Evolutionary conservation across 2,329 filamentous ascomycete species (phyloP).

Genomic region (Apiospora hydei): DNA sequence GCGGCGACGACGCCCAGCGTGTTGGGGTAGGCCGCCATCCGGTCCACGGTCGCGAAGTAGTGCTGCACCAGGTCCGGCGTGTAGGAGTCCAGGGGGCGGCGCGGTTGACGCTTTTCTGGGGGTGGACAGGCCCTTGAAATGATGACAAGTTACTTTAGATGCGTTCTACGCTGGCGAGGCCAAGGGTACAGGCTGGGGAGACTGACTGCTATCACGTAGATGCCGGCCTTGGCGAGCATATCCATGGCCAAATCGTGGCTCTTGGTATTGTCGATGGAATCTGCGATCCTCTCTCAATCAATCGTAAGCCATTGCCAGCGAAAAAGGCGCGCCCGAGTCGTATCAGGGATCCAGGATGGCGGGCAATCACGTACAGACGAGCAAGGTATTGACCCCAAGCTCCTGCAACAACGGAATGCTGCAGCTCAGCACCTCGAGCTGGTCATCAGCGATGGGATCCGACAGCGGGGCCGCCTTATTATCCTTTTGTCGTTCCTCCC

Average conservation of each 20-base stretch:
- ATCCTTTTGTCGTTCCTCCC: neutral
- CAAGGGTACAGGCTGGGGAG: neutral
- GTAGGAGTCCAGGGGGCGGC: constrained; percentile 31
- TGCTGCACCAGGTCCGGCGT: constrained; percentile 28
- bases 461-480: too few relatives aligned
- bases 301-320: neutral
- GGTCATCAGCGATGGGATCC: constrained; percentile 34
- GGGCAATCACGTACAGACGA: constrained; percentile 31
- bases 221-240: constrained; percentile 35
- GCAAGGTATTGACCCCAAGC: constrained; percentile 38
- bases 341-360: neutral
- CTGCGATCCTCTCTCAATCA: constrained; percentile 27
- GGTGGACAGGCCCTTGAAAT: constrained; percentile 29
- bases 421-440: constrained; percentile 33
- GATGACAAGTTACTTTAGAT: neutral
- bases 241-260: constrained; percentile 36
- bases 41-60: constrained; percentile 37
- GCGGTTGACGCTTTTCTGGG: constrained; percentile 24
- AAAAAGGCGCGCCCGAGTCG: too few relatives aligned
- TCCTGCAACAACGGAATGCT: constrained; percentile 37
- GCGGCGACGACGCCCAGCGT: constrained; percentile 38
- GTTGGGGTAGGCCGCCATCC: constrained; percentile 39
- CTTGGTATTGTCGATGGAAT: constrained; percentile 30
- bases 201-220: constrained; percentile 40
- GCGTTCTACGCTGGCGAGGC: neutral